phyloP scores from a whole-genome alignment of 2,329 filamentous ascomycete species.

The Blastomyces gilchristii region DNA sequence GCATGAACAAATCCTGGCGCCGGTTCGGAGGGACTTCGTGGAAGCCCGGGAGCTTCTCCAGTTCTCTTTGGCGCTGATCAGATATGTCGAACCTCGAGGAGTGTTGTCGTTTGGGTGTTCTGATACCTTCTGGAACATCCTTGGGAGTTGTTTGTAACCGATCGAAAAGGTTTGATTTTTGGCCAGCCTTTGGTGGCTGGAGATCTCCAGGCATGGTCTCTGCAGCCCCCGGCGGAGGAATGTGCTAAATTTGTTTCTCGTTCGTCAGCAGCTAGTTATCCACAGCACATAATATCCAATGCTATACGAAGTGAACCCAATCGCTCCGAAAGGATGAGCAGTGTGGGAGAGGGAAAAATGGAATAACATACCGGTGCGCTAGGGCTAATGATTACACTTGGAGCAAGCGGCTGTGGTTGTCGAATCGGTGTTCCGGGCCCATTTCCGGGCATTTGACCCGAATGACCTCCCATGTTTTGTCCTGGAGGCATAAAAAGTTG shows the following conservation, averaged over 20 bases:
- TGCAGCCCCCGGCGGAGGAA: slow-evolving; percentile 81
- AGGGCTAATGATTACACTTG: slow-evolving; percentile 88
- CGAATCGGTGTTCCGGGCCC: slow-evolving; percentile 53
- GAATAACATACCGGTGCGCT: slow-evolving; percentile 67
- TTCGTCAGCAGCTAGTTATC: background rate
- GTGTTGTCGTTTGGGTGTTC: slow-evolving; percentile 92
- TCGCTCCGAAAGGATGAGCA: background rate
- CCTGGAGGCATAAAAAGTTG: slow-evolving; percentile 32
- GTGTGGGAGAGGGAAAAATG: background rate
- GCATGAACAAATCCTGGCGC: slow-evolving; percentile 95
- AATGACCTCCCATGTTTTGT: slow-evolving; percentile 22
- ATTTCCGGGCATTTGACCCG: slow-evolving; percentile 35
- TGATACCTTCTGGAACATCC: slow-evolving; percentile 87
- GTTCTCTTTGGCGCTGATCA: slow-evolving; percentile 72
- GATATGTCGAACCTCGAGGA: slow-evolving; percentile 98
- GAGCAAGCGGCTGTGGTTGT: slow-evolving; percentile 55
- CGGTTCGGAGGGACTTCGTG: slow-evolving; percentile 94
- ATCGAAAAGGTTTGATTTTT: slow-evolving; percentile 82
- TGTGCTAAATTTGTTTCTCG: slow-evolving; percentile 54
- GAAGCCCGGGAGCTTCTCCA: slow-evolving; percentile 95
- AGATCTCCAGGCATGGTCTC: slow-evolving; percentile 98
- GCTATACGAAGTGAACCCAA: background rate
- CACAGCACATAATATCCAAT: background rate
- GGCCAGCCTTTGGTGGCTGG: slow-evolving; percentile 80
- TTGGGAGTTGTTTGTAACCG: slow-evolving; percentile 87